Evolutionary conservation across 306 rosid species (phyloP).

Genomic region (Herpetospermum pedunculosum): DNA sequence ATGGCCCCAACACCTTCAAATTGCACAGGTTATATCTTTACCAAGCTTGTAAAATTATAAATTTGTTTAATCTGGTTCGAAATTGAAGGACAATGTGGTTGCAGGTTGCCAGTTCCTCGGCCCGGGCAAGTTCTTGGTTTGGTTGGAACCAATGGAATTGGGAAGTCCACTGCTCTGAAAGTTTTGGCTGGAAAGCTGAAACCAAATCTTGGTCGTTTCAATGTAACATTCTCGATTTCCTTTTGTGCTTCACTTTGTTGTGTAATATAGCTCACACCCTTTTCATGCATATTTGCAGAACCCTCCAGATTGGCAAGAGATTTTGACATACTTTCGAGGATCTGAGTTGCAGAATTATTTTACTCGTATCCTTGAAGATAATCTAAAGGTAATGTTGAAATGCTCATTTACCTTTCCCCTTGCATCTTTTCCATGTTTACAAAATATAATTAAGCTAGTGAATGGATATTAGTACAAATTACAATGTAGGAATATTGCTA

Average conservation of each 20-base stretch:
- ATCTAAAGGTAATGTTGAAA: conserved; percentile 52
- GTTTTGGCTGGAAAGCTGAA: conserved; percentile 91
- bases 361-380: conserved; percentile 85
- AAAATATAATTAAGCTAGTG: not conserved
- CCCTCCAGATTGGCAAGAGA: conserved; percentile 99
- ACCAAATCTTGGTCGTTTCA: conserved; percentile 90
- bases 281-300: conserved; percentile 31
- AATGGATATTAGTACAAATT: not conserved
- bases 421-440: not conserved
- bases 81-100: conserved; percentile 11
- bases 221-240: conserved; percentile 29
- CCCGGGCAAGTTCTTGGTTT: conserved; percentile 97
- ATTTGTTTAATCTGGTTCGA: conserved; percentile 9
- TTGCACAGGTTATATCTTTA: conserved; percentile 58
- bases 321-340: conserved; percentile 83
- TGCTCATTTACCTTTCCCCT: not conserved
- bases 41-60: not conserved
- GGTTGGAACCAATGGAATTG: conserved; percentile 96
- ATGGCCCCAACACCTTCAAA: conserved; percentile 90
- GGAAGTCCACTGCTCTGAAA: conserved; percentile 96
- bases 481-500: not conserved
- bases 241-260: not conserved
- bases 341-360: conserved; percentile 95
- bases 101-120: conserved; percentile 91
- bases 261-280: not conserved